Evolutionary conservation across 306 rosid genomes (phyloP), one percentile per base, ranked within the genome.

Genomic region (Vicia faba): DNA sequence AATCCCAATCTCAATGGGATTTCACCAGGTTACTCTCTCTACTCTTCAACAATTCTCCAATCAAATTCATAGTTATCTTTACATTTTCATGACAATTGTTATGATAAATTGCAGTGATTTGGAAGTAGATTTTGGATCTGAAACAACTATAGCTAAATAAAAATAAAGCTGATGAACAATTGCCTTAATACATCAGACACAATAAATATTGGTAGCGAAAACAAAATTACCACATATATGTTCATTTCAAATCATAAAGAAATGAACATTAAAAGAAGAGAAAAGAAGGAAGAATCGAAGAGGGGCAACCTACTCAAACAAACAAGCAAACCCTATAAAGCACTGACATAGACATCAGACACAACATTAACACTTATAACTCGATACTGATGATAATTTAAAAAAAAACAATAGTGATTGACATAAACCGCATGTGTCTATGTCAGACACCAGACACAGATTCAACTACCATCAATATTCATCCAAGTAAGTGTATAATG

Each of bases 401-500:
- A 10, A 7, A 20, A 50, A 20, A 51, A 23, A 20, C 23, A 20
- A 20, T 20, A 1, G 23, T 20, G 23, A 20, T 20, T 2, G 23
- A 20, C 1, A 20, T 20, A 20, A 54, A 54, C 10, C 16, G 5
- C 14, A 6, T 14, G 26, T 48, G 11, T 16, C 26, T 1, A 8
- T 48, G 26, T 48, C 2, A 9, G 7, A 48, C 25, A 18, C 12
- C 6, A 16, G 5, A 16, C 26, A 0, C 26, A 2, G 1, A 2
- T 48, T 48, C 25, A 48, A 62, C 15, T 39, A 57, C 7, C 69
- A 67, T 84, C 82, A 90, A 79, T 89, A 93, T 84, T 91, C 99
- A 7, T 95, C 99, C 89, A 95, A 74, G 59, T 90, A 95, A 35
- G 95, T 86, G 71, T 88, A 88, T 68, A 95, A 64, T 82, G 68